phyloP scores from a whole-genome alignment of 257 asterid species.

The Nicotiana tomentosiformis region DNA sequence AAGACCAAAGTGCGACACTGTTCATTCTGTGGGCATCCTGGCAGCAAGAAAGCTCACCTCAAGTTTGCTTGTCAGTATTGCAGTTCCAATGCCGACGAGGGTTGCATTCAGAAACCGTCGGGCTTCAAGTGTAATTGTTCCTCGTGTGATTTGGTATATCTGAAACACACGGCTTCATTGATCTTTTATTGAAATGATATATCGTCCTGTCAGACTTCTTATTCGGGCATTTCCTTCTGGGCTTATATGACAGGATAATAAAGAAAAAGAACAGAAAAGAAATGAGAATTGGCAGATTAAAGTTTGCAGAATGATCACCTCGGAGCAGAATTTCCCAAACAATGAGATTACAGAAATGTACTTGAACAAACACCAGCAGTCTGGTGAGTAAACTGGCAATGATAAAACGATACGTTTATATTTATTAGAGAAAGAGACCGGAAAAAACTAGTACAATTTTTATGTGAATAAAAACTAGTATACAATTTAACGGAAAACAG shows the following conservation, averaged over 20 bases:
- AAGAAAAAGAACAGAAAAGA: conserved; percentile 57
- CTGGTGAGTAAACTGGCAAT: conserved; percentile 36
- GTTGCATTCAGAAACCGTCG: conserved; percentile 52
- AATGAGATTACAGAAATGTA: conserved; percentile 65
- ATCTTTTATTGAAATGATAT: background rate
- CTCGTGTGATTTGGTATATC: conserved; percentile 58
- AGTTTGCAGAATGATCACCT: conserved; percentile 67
- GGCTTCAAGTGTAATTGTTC: conserved; percentile 77
- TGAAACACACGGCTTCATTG: background rate
- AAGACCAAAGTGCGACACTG: conserved; percentile 67
- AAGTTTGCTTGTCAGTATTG: conserved; percentile 65
- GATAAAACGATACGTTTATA: background rate
- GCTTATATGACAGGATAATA: conserved; percentile 50
- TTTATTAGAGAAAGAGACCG: background rate
- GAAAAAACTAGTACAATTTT: background rate
- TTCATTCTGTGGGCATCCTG: conserved; percentile 92
- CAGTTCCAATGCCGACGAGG: conserved; percentile 39
- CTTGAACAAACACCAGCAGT: conserved; percentile 37
- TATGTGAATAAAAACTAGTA: background rate
- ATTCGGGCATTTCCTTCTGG: conserved; percentile 9
- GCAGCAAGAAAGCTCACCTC: conserved; percentile 74
- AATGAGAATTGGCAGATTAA: conserved; percentile 53
- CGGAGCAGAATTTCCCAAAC: conserved; percentile 58
- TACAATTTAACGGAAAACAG: too few species aligned
- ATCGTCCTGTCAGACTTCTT: background rate